These are phyloP conservation scores for Blastobotrys illinoisensis DNA, from an alignment of 1,139 yeast species.

Conservation along the genomic window DNA sequence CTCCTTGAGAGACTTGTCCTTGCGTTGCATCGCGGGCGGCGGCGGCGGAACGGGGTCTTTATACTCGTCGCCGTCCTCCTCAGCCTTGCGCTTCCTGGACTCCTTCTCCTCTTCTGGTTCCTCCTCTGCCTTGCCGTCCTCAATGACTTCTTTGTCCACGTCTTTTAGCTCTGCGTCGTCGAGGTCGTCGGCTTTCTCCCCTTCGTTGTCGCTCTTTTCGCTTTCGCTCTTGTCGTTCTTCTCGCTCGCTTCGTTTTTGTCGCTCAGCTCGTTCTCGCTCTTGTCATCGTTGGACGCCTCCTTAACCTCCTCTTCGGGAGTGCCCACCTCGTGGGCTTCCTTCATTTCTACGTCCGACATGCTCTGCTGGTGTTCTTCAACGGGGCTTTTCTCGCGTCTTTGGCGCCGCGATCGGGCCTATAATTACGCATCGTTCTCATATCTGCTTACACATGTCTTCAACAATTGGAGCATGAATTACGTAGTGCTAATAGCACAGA, in stretches of 20 bases:
- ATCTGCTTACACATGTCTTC: background rate
- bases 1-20: conserved; percentile 83
- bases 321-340: conserved; percentile 10
- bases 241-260: conserved; percentile 1
- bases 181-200: conserved; percentile 25
- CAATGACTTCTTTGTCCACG: conserved; percentile 12
- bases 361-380: background rate
- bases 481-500: no score
- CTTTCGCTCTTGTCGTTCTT: background rate
- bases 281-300: conserved; percentile 12
- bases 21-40: conserved; percentile 67
- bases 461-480: no score
- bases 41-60: conserved; percentile 38
- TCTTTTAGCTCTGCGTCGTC: conserved; percentile 13
- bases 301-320: background rate
- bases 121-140: conserved; percentile 18
- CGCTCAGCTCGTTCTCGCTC: no score
- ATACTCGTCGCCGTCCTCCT: conserved; percentile 14
- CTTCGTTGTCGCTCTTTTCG: conserved; percentile 4
- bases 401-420: background rate
- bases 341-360: conserved; percentile 21
- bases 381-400: background rate
- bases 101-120: conserved; percentile 18
- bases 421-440: background rate
- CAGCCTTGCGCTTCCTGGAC: conserved; percentile 11